phyloP scores from a whole-genome alignment of 1,139 yeast genomes.

The Scheffersomyces segobiensis region DNA sequence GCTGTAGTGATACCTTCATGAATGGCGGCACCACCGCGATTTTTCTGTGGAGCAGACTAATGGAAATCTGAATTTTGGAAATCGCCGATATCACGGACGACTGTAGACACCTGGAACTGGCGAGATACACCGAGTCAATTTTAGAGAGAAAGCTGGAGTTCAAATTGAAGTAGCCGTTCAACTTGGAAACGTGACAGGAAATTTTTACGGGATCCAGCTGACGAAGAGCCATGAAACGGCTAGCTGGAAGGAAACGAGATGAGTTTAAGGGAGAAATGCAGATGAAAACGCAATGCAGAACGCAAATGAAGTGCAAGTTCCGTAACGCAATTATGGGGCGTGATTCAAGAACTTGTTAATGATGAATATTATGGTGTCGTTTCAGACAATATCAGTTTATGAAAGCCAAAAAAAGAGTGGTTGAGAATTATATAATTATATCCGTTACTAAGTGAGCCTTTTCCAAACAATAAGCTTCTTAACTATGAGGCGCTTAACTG shows the following conservation, averaged over 20 bases:
- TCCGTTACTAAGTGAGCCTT: neutral
- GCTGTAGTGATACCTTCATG: conserved; percentile 8
- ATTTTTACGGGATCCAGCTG: neutral
- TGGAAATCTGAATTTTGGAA: conserved; percentile 11
- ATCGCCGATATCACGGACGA: neutral
- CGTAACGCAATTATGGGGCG: no score
- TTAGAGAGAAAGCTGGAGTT: neutral
- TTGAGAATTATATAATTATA: neutral
- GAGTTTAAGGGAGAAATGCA: neutral
- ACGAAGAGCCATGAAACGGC: neutral
- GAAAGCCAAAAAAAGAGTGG: neutral
- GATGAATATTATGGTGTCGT: neutral
- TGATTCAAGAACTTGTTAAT: no score
- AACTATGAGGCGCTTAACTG: neutral
- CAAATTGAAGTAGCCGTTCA: neutral
- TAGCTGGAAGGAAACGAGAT: neutral
- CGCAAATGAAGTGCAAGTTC: neutral
- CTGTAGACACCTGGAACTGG: neutral
- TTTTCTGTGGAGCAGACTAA: conserved; percentile 5
- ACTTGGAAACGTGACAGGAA: neutral
- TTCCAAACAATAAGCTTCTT: neutral
- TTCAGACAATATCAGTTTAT: neutral
- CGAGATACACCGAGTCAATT: neutral
- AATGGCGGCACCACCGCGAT: conserved; percentile 10
- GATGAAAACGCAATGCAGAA: neutral